Base-by-base conservation (phyloP, 306 rosid species). In the Ceratonia siliqua region DNA sequence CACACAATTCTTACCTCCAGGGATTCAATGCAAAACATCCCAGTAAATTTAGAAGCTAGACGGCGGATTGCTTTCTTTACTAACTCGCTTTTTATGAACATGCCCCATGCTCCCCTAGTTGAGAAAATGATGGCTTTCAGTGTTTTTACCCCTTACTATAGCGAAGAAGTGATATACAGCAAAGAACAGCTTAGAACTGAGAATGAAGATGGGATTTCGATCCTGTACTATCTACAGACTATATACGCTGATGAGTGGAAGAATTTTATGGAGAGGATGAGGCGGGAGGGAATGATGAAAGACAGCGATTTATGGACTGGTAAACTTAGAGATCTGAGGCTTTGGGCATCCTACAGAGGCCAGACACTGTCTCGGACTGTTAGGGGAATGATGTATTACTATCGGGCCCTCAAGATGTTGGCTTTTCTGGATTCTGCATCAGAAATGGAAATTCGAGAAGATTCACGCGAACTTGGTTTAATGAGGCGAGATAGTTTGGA, bases 81-180 rank as follows among this genome's bases (percentile, higher is more conserved):
- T 68, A 94, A 92, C 85, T 94, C 99, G 24, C 88, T 94, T 67
- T 94, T 94, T 77, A 94, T 94, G 99, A 87, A 82, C 82, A 88
- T 94, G 84, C 99, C 97, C 69, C 99, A 85, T 75, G 97, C 99
- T 15, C 99, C 99, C 62, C 97, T 86, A 78, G 99, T 92, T 75
- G 97, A 92, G 96, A 94, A 94, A 78, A 94, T 94, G 97, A 83
- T 94, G 93, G 88, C 97, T 48, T 94, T 94, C 78, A 92, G 99
- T 84, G 97, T 94, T 65, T 76, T 91, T 30, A 94, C 98, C 54
- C 98, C 98, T 15, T 94, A 94, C 81, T 94, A 92, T 56, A 90
- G 77, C 64, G 99, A 91, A 68, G 98, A 94, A 11, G 97, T 92
- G 25, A 14, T 89, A 62, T 87, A 18, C 82, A 86, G 81, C 86